Percentiles rank a stretch among this genome's conserved stretches.
phyloP scores from a whole-genome alignment of 2,329 filamentous ascomycete species.

The Penicillium janthinellum region DNA sequence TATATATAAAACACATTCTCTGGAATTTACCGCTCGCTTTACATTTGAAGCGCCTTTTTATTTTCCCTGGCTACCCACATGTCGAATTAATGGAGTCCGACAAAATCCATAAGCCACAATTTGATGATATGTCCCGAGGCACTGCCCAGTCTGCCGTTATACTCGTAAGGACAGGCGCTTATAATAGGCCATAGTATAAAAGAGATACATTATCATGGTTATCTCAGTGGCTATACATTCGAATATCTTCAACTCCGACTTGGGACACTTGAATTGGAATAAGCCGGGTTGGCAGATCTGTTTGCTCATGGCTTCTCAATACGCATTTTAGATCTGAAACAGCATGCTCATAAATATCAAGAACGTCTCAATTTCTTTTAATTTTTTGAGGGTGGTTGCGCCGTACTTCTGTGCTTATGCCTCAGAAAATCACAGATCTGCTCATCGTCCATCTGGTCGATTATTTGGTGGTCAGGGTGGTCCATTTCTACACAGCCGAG shows the following conservation, averaged over 20 bases:
- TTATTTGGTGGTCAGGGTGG: constrained; percentile 22
- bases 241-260: background rate
- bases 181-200: background rate
- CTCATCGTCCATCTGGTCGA: constrained; percentile 35
- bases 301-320: background rate
- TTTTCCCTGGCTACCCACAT: too few relatives aligned
- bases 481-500: background rate
- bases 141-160: too few relatives aligned
- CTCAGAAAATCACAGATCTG: constrained; percentile 36
- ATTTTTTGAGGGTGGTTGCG: constrained; percentile 10
- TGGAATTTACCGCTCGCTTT: too few relatives aligned
- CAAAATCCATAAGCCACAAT: too few relatives aligned
- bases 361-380: background rate
- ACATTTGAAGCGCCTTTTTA: too few relatives aligned
- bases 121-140: too few relatives aligned
- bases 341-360: background rate
- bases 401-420: constrained; percentile 32
- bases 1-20: too few relatives aligned
- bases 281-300: too few relatives aligned
- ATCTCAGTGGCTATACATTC: background rate
- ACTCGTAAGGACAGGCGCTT: too few relatives aligned
- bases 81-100: too few relatives aligned
- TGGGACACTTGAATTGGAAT: background rate
- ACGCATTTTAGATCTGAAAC: background rate
- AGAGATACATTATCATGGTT: background rate